Evolutionary conservation across 352 stramenopile genomes (phyloP).

Genomic region (Peronosclerospora sorghi): DNA sequence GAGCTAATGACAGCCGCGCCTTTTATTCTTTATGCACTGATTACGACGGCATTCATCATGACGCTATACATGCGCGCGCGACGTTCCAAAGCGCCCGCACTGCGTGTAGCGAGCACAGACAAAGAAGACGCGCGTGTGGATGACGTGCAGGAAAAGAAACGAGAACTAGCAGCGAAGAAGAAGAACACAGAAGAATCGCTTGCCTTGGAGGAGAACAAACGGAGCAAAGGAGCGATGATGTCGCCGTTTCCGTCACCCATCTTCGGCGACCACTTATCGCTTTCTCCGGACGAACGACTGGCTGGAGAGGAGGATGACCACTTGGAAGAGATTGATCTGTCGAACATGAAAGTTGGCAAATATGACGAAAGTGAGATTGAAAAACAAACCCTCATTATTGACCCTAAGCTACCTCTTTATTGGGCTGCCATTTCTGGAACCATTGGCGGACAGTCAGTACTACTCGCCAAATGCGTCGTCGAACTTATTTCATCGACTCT

Average conservation of each 20-base stretch:
- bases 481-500: constrained; percentile 77
- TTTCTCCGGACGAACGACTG: constrained; percentile 28
- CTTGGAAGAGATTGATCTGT: constrained; percentile 45
- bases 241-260: constrained; percentile 74
- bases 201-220: constrained; percentile 18
- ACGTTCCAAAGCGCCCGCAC: constrained; percentile 64
- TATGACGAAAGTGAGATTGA: constrained; percentile 59
- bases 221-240: constrained; percentile 44
- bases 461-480: constrained; percentile 77
- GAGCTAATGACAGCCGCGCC: constrained; percentile 63
- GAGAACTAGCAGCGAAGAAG: constrained; percentile 23
- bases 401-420: constrained; percentile 79
- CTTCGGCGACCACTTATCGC: constrained; percentile 36
- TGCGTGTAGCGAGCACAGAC: constrained; percentile 49
- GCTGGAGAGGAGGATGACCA: constrained; percentile 42
- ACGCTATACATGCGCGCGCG: constrained; percentile 73
- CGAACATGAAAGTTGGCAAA: constrained; percentile 43
- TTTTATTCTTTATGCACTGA: constrained; percentile 76
- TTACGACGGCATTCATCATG: constrained; percentile 75
- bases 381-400: constrained; percentile 79
- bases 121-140: constrained; percentile 40
- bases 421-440: constrained; percentile 80
- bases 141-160: constrained; percentile 48
- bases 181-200: constrained; percentile 15
- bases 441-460: constrained; percentile 70